Evolutionary conservation across 1,284 basidiomycete genomes (phyloP), one percentile per base, ranked within the genome.

Genomic region (Gomphus bonarii): DNA sequence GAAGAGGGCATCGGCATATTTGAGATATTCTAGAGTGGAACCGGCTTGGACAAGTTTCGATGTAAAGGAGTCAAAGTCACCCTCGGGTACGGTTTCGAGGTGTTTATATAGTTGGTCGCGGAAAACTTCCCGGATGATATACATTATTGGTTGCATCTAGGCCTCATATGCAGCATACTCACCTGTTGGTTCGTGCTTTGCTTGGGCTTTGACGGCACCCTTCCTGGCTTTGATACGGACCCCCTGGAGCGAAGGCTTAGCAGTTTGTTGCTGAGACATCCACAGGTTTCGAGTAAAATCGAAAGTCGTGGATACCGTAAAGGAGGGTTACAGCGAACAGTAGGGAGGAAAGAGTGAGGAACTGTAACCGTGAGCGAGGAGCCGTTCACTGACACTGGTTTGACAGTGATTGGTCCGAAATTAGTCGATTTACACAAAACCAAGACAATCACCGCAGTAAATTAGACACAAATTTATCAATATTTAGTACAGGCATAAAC

Each of bases 1-100:
- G 72, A 97, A 97, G 65, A 98, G 85, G 60, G 87, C 82, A 66
- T 97, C 93, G 71, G 88, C 88, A 85, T 98, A 97, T 75, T 95
- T 95, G 72, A 94, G 82, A 69, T 84, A 88, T 73, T 97, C 94
- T 71, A 97, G 87, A 57, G 90, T 88, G 50, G 87, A 85, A 58
- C 92, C 94, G 61, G 93, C 94, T 73, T 89, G 88, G 64, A 91
- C 83, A 65, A 98, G 82, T 73, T 95, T 94, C 67, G 84, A 81
- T 44, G 88, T 77, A 68, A 87, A 85, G 20, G 81, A 77, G 65
- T 94, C 91, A 69, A 91, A 93, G 66, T 95, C 91, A 68, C 78
- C 82, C 54, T 80, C 75, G 46, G 85, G 80, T 56, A 95, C 85
- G 49, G 89, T 85, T 74, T 94, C 91, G 61, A 98, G 84, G 68